phyloP scores from a whole-genome alignment of 1,284 basidiomycete genomes.

The Exsudoporus floridanus region DNA sequence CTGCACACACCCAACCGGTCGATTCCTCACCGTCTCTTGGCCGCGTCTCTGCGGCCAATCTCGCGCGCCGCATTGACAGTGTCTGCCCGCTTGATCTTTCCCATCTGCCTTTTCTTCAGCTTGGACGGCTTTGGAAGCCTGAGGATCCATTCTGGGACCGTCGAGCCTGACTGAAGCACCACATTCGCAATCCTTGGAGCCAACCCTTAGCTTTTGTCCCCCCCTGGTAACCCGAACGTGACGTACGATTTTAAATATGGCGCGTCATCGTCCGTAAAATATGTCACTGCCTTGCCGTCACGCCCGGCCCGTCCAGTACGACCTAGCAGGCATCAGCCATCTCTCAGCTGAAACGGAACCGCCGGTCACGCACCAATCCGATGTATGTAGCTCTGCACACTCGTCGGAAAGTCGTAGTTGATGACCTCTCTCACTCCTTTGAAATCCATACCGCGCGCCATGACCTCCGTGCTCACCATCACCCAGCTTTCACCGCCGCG shows the following conservation, averaged over 20 bases:
- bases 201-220: conserved; percentile 13
- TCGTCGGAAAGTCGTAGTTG: conserved; percentile 96
- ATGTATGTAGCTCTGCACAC: conserved; percentile 93
- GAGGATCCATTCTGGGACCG: conserved; percentile 88
- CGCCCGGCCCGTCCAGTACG: conserved; percentile 93
- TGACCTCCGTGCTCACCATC: conserved; percentile 90
- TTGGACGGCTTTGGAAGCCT: conserved; percentile 87
- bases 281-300: conserved; percentile 90
- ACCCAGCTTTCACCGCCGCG: conserved; percentile 88
- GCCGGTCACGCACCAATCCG: conserved; percentile 67
- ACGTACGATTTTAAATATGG: conserved; percentile 87
- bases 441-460: conserved; percentile 98
- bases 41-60: conserved; percentile 69
- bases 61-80: conserved; percentile 72
- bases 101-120: conserved; percentile 83
- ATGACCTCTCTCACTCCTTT: conserved; percentile 93
- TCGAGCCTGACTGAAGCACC: conserved; percentile 84
- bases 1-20: conserved; percentile 35
- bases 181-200: conserved; percentile 86
- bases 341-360: background rate
- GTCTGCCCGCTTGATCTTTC: conserved; percentile 78
- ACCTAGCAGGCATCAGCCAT: conserved; percentile 43
- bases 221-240: conserved; percentile 4
- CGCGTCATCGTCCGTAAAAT: conserved; percentile 93
- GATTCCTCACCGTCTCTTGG: conserved; percentile 62